Conservation (phyloP, 2,329 filamentous ascomycete species). For the Cercospora janseana region DNA sequence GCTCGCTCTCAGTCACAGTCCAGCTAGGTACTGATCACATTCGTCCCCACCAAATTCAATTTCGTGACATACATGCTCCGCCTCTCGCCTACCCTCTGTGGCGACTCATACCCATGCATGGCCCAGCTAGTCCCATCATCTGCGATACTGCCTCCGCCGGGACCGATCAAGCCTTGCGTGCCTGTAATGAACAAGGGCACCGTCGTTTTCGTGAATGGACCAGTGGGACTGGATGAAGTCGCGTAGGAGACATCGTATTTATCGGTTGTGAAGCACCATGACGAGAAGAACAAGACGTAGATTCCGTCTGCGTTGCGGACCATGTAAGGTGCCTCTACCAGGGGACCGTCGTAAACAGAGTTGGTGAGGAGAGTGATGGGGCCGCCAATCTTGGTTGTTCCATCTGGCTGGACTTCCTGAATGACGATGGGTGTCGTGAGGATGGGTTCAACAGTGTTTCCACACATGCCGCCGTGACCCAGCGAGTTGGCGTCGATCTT, state of each 20-base stretch:
- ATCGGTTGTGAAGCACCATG: conserved; percentile 29
- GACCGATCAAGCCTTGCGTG: conserved; percentile 31
- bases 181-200: conserved; percentile 20
- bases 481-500: conserved; percentile 34
- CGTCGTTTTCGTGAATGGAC: conserved; percentile 17
- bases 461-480: conserved; percentile 31
- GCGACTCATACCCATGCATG: conserved; percentile 21
- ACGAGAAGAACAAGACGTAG: conserved; percentile 33
- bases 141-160: conserved; percentile 18
- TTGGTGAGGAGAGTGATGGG: conserved; percentile 28
- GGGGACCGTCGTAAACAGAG: conserved; percentile 27
- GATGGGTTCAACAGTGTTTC: conserved; percentile 27
- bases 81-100: conserved; percentile 10
- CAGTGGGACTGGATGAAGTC: conserved; percentile 13
- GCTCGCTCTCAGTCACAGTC: no score
- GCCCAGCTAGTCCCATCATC: conserved; percentile 18
- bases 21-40: no score
- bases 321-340: conserved; percentile 33
- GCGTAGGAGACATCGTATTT: conserved; percentile 22
- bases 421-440: conserved; percentile 31
- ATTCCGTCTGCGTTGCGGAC: conserved; percentile 22
- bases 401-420: conserved; percentile 30
- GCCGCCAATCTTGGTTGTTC: conserved; percentile 27
- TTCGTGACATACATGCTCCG: conserved; percentile 20
- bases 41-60: conserved; percentile 4